Percentiles rank a stretch among this genome's conserved stretches.
These are phyloP conservation scores for Ascochyta clinopodiicola DNA, from an alignment of 2,329 filamentous ascomycete genomes.

Conservation along the genomic window DNA sequence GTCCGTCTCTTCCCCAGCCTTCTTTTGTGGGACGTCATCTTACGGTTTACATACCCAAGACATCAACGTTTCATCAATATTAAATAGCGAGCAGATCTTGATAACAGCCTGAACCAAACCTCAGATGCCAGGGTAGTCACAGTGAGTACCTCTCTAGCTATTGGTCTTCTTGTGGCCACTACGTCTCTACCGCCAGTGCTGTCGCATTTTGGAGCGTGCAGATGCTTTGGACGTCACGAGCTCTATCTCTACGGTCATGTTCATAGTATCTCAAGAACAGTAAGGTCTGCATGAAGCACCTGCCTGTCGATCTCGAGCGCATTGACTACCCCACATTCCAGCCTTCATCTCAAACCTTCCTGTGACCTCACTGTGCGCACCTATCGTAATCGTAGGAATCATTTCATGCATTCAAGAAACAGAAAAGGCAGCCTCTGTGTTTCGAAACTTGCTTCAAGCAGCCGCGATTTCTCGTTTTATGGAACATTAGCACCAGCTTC, in stretches of 20 bases:
- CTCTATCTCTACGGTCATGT: no score
- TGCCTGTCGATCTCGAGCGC: conserved; percentile 12
- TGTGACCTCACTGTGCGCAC: neutral
- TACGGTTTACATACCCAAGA: conserved; percentile 4
- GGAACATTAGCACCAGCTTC: neutral
- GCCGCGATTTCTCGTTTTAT: neutral
- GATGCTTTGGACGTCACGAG: neutral
- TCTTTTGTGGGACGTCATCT: conserved; percentile 3
- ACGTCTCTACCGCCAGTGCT: neutral
- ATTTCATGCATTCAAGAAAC: conserved; percentile 2
- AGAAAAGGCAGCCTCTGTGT: conserved; percentile 2
- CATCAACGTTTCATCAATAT: conserved; percentile 9
- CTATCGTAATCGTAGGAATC: neutral
- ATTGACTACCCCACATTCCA: conserved; percentile 23
- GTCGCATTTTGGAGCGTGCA: neutral
- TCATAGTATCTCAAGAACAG: neutral
- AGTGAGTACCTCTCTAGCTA: neutral
- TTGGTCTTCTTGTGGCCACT: neutral
- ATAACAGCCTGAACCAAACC: neutral
- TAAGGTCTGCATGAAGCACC: conserved; percentile 1
- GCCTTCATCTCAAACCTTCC: conserved; percentile 16
- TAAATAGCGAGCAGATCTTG: neutral
- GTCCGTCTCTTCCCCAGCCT: neutral
- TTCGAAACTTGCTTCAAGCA: conserved; percentile 13
- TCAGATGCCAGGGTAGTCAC: neutral